phyloP scores from a whole-genome alignment of 2,329 filamentous ascomycete genomes.

The Blastomyces percursus region DNA sequence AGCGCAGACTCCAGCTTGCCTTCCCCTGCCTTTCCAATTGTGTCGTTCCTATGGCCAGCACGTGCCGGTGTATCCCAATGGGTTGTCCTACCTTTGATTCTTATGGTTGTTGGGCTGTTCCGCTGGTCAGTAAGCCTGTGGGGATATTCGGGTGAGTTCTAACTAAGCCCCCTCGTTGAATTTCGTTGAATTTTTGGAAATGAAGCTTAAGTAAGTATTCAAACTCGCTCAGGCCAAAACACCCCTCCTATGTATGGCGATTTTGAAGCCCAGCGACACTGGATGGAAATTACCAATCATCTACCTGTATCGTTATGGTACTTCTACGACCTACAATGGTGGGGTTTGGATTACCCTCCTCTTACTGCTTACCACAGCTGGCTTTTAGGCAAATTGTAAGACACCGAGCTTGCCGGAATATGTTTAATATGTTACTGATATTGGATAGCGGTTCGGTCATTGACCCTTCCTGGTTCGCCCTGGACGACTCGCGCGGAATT shows the following conservation, averaged over 20 bases:
- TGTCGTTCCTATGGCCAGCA: constrained; percentile 88
- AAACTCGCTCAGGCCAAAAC: constrained; percentile 50
- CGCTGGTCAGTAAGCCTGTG: constrained; percentile 86
- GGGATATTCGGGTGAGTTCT: constrained; percentile 72
- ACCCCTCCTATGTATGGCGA: constrained; percentile 88
- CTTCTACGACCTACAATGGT: constrained; percentile 92
- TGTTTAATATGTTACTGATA: not conserved
- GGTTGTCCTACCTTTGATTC: constrained; percentile 74
- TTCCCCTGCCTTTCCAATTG: constrained; percentile 72
- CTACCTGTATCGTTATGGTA: constrained; percentile 94
- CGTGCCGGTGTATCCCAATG: constrained; percentile 76
- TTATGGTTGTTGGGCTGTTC: constrained; percentile 87
- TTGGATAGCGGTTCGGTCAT: constrained; percentile 55
- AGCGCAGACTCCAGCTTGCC: constrained; percentile 37
- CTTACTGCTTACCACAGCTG: constrained; percentile 98
- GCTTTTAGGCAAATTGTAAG: constrained; percentile 71
- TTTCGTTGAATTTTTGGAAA: not conserved
- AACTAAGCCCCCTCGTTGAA: not conserved
- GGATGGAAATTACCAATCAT: constrained; percentile 93
- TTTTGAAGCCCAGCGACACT: constrained; percentile 95
- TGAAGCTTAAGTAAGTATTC: not conserved
- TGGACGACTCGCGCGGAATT: constrained; percentile 69
- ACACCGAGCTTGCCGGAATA: constrained; percentile 12
- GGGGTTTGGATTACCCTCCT: constrained; percentile 95
- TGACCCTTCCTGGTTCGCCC: constrained; percentile 74